These are phyloP conservation scores for Cyanidium caldarium DNA, from an alignment of 23 red algal species.

Conservation along the genomic window DNA sequence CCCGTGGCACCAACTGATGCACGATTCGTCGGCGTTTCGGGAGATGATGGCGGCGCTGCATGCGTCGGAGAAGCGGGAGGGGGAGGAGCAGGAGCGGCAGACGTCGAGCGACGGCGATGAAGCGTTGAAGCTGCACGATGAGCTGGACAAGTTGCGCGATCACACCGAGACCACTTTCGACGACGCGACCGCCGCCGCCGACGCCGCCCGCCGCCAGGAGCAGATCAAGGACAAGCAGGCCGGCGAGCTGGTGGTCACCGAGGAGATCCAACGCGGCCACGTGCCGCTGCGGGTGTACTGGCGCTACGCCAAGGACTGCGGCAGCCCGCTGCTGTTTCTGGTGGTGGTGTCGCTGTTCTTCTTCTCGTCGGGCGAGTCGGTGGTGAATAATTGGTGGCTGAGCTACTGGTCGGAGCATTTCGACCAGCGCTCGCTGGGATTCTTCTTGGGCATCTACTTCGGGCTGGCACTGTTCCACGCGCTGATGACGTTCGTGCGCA, in stretches of 20 bases:
- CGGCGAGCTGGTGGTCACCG: constrained; percentile 41
- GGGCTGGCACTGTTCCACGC: constrained; percentile 31
- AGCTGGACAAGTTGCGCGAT: not conserved
- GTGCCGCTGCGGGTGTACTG: constrained; percentile 39
- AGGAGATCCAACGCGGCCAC: constrained; percentile 56
- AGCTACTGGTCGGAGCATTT: constrained; percentile 49
- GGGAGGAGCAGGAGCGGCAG: constrained; percentile 1
- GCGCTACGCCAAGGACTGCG: constrained; percentile 44
- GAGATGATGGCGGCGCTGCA: constrained; percentile 35
- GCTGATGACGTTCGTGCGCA: constrained; percentile 30
- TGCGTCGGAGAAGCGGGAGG: not conserved
- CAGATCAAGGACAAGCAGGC: not conserved
- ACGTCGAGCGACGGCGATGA: not conserved
- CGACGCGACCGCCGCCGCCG: not conserved
- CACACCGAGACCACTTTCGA: not conserved
- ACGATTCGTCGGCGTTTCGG: constrained; percentile 27
- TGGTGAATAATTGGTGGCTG: constrained; percentile 80
- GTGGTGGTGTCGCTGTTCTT: constrained; percentile 33
- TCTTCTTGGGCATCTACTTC: constrained; percentile 83
- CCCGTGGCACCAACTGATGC: constrained; percentile 9
- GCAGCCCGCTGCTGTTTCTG: constrained; percentile 28
- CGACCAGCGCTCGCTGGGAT: constrained; percentile 11
- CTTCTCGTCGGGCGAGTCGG: constrained; percentile 17
- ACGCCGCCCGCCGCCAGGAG: too few species aligned
- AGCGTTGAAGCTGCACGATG: not conserved